Evolutionary conservation across 2,329 filamentous ascomycete species (phyloP), one percentile per base, ranked within the genome.

Genomic region (Aspergillus sp.): DNA sequence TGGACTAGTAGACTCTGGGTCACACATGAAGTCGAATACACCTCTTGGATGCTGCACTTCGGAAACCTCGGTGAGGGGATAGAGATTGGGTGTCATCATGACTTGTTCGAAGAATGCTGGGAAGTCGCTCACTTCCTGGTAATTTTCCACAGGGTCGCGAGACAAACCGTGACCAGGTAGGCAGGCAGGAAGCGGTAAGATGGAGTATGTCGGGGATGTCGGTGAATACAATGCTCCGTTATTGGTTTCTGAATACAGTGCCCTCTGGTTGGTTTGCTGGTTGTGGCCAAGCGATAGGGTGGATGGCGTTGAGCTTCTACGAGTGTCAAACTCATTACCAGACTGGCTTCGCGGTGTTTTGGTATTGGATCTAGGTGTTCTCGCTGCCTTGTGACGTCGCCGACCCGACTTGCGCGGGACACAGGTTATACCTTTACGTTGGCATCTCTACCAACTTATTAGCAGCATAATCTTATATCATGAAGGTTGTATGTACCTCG

Each of bases 91-190:
- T 14, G 15, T 11, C 45, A 50, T 45, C 53, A 55, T 55, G 14
- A 55, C 53, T 4, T 55, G 45, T 15, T 55, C 53, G 14, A 55
- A 55, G 23, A 55, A 55, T 23, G 53, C 53, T 21, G 53, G 53
- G 35, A 43, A 55, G 2, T 50, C 37, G 27, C 40, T 37, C 3
- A 55, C 6, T 14, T 45, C 24, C 27, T 44, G 45, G 8, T 33
- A 15, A 7, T 17, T 6, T 15, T 33, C 33, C 19, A 5, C 8
- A 2, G 33, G n/a, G 24, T 27, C 27, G 4, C 8, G n/a, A 27
- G 45, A 11, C 4, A 33, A 14, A 31, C 27, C 4, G 23, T n/a
- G 21, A 24, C 24, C 35, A 8, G 39, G 27, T 9, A 35, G n/a
- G 37, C 6, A 23, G 2, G n/a, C 35, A n/a, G 35, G n/a, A n/a